These are phyloP conservation scores for Pisolithus tinctorius DNA, from an alignment of 768 basidiomycete genomes.

Conservation along the genomic window DNA sequence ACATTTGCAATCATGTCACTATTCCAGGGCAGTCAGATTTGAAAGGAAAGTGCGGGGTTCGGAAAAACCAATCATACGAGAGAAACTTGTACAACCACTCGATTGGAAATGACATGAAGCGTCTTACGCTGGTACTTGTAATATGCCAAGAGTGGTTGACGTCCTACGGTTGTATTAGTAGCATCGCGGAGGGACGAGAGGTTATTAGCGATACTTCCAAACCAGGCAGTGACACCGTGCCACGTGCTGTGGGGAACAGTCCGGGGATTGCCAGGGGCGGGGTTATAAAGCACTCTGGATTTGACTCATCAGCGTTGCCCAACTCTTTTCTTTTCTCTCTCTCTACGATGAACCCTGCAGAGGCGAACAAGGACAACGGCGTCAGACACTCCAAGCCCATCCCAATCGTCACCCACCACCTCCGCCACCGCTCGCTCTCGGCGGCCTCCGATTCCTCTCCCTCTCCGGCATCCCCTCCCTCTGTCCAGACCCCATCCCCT, in stretches of 20 bases:
- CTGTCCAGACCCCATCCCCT: conserved; percentile 43
- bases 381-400: conserved; percentile 61
- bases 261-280: conserved; percentile 6
- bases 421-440: conserved; percentile 55
- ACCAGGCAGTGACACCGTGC: not conserved
- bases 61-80: too few relatives aligned
- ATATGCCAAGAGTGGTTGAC: too few relatives aligned
- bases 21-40: too few relatives aligned
- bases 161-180: too few relatives aligned
- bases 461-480: conserved; percentile 47
- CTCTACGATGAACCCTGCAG: conserved; percentile 12
- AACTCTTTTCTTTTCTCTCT: not conserved
- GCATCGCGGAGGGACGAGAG: too few relatives aligned
- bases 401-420: conserved; percentile 40
- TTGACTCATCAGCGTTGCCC: conserved; percentile 1
- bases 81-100: too few relatives aligned
- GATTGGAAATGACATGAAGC: too few relatives aligned
- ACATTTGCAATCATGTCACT: too few relatives aligned
- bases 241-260: conserved; percentile 8
- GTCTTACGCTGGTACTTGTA: too few relatives aligned
- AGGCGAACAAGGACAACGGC: conserved; percentile 16
- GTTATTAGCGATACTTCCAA: not conserved
- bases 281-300: conserved; percentile 9
- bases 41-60: too few relatives aligned
- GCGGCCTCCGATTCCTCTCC: conserved; percentile 54